phyloP scores from a whole-genome alignment of 306 rosid genomes.

The Canavalia ensiformis region DNA sequence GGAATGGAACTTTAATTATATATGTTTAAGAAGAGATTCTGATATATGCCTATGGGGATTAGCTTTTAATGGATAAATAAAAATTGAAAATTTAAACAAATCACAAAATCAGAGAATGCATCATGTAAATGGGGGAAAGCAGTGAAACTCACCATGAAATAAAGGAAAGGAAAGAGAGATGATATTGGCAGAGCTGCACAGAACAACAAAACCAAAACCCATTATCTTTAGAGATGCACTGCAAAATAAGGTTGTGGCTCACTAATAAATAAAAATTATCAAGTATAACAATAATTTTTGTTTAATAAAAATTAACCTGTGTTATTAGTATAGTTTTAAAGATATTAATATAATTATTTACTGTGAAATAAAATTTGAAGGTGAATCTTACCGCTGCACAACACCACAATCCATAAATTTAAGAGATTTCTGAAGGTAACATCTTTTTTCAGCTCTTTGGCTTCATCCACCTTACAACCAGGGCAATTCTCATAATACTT shows the following conservation, averaged over 20 bases:
- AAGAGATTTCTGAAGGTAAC: slow-evolving; percentile 56
- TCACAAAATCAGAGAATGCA: background rate
- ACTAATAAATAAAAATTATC: too few species aligned
- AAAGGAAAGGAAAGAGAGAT: slow-evolving; percentile 50
- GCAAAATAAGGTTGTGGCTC: background rate
- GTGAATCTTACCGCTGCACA: slow-evolving; percentile 55
- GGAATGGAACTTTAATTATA: too few species aligned
- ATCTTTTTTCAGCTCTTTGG: slow-evolving; percentile 51
- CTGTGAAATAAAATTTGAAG: background rate
- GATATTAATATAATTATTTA: background rate
- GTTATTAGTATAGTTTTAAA: too few species aligned
- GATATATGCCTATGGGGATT: too few species aligned
- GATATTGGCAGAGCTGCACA: slow-evolving; percentile 49
- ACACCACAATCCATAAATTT: slow-evolving; percentile 59
- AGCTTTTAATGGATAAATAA: too few species aligned
- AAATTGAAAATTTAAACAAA: too few species aligned
- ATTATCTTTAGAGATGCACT: slow-evolving; percentile 1
- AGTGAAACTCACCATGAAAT: slow-evolving; percentile 52
- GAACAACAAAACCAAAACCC: background rate
- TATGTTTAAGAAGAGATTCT: too few species aligned
- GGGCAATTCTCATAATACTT: slow-evolving; percentile 63
- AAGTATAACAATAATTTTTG: too few species aligned
- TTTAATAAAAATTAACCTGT: too few species aligned
- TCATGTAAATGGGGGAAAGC: too few species aligned
- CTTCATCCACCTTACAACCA: slow-evolving; percentile 63